Conservation (phyloP, 768 basidiomycete species). For the Leccinum subgranulosum region DNA sequence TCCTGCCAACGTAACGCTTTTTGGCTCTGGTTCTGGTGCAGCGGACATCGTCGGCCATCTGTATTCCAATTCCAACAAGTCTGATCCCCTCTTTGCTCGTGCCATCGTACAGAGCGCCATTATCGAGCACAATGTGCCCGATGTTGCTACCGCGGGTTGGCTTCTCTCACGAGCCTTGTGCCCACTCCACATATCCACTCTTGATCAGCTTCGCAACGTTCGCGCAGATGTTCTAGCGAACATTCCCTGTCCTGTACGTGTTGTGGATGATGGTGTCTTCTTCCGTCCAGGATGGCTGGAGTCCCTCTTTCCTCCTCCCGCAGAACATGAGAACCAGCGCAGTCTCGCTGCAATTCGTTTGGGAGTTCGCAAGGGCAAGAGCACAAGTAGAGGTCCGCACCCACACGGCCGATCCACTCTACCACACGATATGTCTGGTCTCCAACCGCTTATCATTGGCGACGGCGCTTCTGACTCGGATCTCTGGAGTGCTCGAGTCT, state of each 20-base stretch:
- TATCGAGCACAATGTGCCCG: constrained; percentile 59
- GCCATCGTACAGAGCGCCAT: constrained; percentile 75
- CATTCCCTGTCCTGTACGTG: constrained; percentile 49
- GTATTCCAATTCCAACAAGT: constrained; percentile 60
- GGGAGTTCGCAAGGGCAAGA: constrained; percentile 23
- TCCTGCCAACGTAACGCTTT: constrained; percentile 44
- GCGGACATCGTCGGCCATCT: constrained; percentile 62
- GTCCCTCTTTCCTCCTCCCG: constrained; percentile 37
- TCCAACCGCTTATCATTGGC: constrained; percentile 73
- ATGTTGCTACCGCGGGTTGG: constrained; percentile 59
- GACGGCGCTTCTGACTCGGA: constrained; percentile 66
- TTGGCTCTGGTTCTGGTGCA: constrained; percentile 40
- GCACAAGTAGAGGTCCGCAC: constrained; percentile 28
- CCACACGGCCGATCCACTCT: constrained; percentile 16
- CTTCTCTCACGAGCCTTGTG: constrained; percentile 64
- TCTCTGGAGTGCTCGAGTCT: constrained; percentile 58
- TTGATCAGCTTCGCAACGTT: constrained; percentile 63
- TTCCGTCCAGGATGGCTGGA: constrained; percentile 60
- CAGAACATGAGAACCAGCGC: constrained; percentile 23
- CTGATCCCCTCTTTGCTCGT: constrained; percentile 61
- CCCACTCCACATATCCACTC: constrained; percentile 46
- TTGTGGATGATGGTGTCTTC: constrained; percentile 68
- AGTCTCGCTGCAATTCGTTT: constrained; percentile 20
- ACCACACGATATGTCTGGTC: constrained; percentile 18
- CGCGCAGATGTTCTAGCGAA: constrained; percentile 55